phyloP scores from a whole-genome alignment of 352 stramenopile species.

The Thraustochytrium sp. region DNA sequence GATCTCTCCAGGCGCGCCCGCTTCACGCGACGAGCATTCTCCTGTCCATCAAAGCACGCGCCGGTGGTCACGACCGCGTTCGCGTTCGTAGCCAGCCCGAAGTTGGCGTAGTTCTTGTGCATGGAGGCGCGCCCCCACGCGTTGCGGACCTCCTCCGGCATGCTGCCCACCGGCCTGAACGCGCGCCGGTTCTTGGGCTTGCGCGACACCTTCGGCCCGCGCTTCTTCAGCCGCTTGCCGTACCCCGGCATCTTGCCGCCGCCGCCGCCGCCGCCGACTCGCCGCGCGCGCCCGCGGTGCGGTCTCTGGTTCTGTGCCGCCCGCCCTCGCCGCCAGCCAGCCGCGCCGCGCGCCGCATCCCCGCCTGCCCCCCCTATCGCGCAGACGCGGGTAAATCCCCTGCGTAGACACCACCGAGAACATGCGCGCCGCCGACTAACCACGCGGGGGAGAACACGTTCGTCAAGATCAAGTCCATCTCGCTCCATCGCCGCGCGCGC shows the following conservation, averaged over 20 bases:
- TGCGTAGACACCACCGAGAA: no score
- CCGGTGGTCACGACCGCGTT: not conserved
- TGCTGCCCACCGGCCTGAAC: not conserved
- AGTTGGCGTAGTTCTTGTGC: not conserved
- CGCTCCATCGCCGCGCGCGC: no score
- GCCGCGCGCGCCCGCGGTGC: no score
- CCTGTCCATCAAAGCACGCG: not conserved
- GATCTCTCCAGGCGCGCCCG: not conserved
- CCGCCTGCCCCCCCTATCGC: no score
- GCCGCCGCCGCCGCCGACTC: no score
- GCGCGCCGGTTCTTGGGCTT: not conserved
- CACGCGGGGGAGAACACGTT: no score
- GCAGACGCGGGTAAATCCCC: no score
- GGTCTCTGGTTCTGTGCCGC: no score
- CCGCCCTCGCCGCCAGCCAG: no score
- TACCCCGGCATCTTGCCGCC: slow-evolving; percentile 19
- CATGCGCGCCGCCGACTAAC: no score
- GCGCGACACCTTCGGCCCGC: not conserved
- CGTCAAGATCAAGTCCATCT: no score
- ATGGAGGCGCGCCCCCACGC: not conserved
- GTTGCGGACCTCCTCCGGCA: not conserved
- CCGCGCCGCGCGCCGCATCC: no score
- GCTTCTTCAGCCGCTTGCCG: slow-evolving; percentile 7
- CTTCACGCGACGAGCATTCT: not conserved
- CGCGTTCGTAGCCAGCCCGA: not conserved